phyloP scores from a whole-genome alignment of 352 stramenopile genomes.

The Phytophthora europaea region DNA sequence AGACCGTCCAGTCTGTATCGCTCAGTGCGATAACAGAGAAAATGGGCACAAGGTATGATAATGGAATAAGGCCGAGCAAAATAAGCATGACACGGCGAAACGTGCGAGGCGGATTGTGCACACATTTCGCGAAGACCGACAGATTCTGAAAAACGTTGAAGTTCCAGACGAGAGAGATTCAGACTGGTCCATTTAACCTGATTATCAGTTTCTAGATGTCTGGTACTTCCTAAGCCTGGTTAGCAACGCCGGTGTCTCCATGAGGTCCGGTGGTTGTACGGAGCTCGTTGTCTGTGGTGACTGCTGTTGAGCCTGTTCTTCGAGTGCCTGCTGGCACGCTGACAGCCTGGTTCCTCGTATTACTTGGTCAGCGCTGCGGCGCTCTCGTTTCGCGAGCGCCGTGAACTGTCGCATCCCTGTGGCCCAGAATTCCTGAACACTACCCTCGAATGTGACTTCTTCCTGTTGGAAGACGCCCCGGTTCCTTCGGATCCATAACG shows the following conservation, averaged over 20 bases:
- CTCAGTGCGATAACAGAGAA: conserved; percentile 43
- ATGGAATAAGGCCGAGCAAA: conserved; percentile 45
- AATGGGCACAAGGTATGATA: conserved; percentile 61
- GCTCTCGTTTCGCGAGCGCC: no score
- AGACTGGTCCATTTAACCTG: background rate
- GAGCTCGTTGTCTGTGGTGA: background rate
- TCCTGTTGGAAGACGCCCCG: no score
- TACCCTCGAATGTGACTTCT: no score
- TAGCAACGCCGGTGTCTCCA: background rate
- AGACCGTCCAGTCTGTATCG: conserved; percentile 48
- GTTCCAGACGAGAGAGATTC: conserved; percentile 44
- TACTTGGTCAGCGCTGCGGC: no score
- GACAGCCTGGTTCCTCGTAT: background rate
- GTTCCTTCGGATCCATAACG: no score
- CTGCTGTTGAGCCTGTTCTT: background rate
- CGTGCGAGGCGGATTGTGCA: conserved; percentile 42
- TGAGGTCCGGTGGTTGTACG: background rate
- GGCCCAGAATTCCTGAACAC: no score
- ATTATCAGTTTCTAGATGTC: background rate
- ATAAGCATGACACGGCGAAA: conserved; percentile 60
- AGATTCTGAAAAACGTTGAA: conserved; percentile 71
- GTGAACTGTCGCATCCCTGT: no score
- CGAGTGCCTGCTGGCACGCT: background rate
- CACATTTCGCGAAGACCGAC: conserved; percentile 57
- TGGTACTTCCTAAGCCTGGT: background rate